Conservation (phyloP, 345 rosid species). For the Boechera retrofracta region DNA sequence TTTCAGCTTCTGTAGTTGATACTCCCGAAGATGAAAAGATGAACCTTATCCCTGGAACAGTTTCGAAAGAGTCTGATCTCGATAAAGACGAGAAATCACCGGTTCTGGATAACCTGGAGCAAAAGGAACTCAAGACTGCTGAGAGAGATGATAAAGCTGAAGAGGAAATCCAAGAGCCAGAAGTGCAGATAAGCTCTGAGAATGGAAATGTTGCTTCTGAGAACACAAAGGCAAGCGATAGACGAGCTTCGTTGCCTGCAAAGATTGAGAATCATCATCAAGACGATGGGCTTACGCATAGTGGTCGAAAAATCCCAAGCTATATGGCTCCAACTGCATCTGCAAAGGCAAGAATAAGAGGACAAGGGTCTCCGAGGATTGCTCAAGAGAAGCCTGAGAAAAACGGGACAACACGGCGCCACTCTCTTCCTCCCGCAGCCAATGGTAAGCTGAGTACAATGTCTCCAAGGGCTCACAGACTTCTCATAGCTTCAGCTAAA, state of each 20-base stretch:
- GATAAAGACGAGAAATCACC: conserved; percentile 33
- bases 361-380: conserved; percentile 69
- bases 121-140: conserved; percentile 41
- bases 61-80: conserved; percentile 41
- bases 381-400: conserved; percentile 58
- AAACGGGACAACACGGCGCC: conserved; percentile 61
- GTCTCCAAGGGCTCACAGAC: conserved; percentile 67
- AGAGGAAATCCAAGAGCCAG: conserved; percentile 47
- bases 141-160: conserved; percentile 50
- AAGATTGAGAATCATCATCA: conserved; percentile 56
- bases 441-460: conserved; percentile 57
- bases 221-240: conserved; percentile 53
- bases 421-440: conserved; percentile 74
- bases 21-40: conserved; percentile 44
- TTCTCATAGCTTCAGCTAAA: conserved; percentile 62
- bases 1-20: conserved; percentile 36
- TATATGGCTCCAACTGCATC: conserved; percentile 93
- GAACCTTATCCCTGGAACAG: conserved; percentile 35
- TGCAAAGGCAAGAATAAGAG: conserved; percentile 78
- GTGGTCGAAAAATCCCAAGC: conserved; percentile 67
- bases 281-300: conserved; percentile 55
- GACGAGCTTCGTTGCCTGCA: conserved; percentile 74
- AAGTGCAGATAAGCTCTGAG: conserved; percentile 45
- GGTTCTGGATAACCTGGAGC: conserved; percentile 38
- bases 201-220: conserved; percentile 48